phyloP scores from a whole-genome alignment of 306 rosid species.

The Senna tora region DNA sequence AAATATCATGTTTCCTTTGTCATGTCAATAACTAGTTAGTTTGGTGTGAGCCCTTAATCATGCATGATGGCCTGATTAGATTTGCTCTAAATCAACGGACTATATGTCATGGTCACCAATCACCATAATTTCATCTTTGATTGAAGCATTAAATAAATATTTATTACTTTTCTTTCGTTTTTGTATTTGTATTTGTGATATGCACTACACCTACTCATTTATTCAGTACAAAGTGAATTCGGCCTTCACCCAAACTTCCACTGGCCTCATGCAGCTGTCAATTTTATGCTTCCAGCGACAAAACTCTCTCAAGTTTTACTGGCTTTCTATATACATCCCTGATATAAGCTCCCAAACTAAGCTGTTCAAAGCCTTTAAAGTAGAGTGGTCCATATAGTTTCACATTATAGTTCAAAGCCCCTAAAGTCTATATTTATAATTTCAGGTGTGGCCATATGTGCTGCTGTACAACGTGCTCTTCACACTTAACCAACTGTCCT shows the following conservation, averaged over 20 bases:
- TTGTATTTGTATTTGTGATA: conserved; percentile 1
- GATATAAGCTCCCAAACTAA: conserved; percentile 14
- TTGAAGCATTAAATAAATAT: neutral
- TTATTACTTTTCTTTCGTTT: too few species aligned
- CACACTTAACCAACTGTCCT: conserved; percentile 86
- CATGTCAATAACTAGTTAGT: neutral
- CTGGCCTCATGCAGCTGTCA: neutral
- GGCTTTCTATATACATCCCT: neutral
- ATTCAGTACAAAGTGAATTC: neutral
- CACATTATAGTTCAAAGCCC: neutral
- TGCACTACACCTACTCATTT: neutral
- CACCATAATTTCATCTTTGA: neutral
- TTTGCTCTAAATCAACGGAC: neutral
- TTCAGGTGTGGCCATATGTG: conserved; percentile 99
- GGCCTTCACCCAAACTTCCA: neutral
- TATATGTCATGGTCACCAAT: neutral
- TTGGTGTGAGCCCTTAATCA: neutral
- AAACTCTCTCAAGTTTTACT: neutral
- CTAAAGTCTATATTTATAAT: conserved; percentile 38
- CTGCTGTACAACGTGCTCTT: conserved; percentile 85
- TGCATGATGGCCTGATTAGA: neutral
- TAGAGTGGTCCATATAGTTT: conserved; percentile 9
- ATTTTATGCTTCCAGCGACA: neutral
- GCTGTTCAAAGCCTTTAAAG: conserved; percentile 25
- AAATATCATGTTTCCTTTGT: neutral